These are phyloP conservation scores for Extremus antarcticus DNA, from an alignment of 495 filamentous ascomycete species.

Conservation along the genomic window DNA sequence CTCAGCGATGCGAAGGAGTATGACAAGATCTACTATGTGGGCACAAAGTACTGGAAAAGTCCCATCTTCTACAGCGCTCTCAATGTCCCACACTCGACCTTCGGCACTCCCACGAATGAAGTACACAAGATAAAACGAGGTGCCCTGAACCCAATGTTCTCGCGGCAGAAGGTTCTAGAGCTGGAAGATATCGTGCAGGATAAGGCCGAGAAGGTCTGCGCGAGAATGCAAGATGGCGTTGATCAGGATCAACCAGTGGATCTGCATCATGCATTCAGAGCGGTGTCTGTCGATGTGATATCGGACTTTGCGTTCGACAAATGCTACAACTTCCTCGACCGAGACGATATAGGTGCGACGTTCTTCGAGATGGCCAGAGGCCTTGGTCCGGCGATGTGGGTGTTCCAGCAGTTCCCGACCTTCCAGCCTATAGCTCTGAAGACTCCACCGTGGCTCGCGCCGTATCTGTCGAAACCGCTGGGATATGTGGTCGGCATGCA, in stretches of 20 bases:
- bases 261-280: slow-evolving; percentile 19
- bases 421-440: slow-evolving; percentile 15
- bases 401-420: slow-evolving; percentile 16
- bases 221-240: slow-evolving; percentile 23
- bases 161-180: slow-evolving; percentile 22
- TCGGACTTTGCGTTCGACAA: slow-evolving; percentile 34
- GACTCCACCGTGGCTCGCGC: slow-evolving; percentile 22
- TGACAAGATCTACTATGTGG: slow-evolving; percentile 2
- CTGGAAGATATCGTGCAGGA: slow-evolving; percentile 28
- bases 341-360: slow-evolving; percentile 11
- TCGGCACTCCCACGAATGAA: slow-evolving; percentile 19
- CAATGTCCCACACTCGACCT: slow-evolving; percentile 3
- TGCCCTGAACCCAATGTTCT: slow-evolving; percentile 30
- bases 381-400: slow-evolving; percentile 14
- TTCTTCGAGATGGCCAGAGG: slow-evolving; percentile 23
- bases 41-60: not conserved
- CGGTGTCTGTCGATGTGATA: slow-evolving; percentile 36
- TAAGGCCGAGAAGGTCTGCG: slow-evolving; percentile 28
- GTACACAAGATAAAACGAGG: slow-evolving; percentile 25
- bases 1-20: slow-evolving; percentile 1
- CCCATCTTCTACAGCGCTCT: not conserved
- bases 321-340: slow-evolving; percentile 23
- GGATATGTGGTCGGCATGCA: slow-evolving; percentile 1
- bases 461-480: slow-evolving; percentile 1
- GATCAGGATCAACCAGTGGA: not conserved